Conservation (phyloP, 202 grass and related monocot genomes). For the Dendrocalamus latiflorus region DNA sequence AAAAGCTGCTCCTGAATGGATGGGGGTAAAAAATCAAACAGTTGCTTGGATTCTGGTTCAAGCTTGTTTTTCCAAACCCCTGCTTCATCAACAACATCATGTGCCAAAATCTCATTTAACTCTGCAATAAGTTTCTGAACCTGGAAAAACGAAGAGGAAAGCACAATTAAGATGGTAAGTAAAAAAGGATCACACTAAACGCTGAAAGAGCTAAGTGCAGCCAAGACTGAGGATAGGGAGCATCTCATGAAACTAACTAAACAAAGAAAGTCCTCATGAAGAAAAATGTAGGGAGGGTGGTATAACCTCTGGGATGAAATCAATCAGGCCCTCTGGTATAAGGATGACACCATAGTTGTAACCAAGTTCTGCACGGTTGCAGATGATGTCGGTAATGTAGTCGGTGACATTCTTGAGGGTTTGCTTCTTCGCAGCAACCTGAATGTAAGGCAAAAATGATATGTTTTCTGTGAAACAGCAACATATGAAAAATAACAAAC, state of each 20-base stretch:
- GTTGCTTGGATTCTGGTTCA: constrained; percentile 41
- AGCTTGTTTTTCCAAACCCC: constrained; percentile 90
- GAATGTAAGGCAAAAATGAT: neutral
- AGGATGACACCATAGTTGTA: constrained; percentile 99
- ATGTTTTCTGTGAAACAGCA: neutral
- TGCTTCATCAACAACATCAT: constrained; percentile 81
- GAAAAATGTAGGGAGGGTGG: neutral
- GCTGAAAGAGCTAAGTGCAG: neutral
- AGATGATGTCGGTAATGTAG: constrained; percentile 77
- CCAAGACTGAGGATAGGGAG: neutral
- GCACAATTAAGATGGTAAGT: too few species aligned
- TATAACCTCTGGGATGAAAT: constrained; percentile 95
- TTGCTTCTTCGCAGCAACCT: too few species aligned
- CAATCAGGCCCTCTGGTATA: constrained; percentile 94
- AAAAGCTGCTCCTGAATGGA: constrained; percentile 82
- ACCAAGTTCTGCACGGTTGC: constrained; percentile 81
- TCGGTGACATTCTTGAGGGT: constrained; percentile 90
- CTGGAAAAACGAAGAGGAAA: constrained; percentile 27
- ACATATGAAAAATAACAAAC: neutral
- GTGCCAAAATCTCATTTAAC: constrained; percentile 90
- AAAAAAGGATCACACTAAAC: neutral
- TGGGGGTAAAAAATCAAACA: constrained; percentile 83
- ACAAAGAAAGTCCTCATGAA: neutral
- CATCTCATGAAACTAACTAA: neutral
- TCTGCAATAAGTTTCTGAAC: constrained; percentile 92